These are phyloP conservation scores for Claviceps arundinis DNA, from an alignment of 2,329 filamentous ascomycete genomes.

Conservation along the genomic window DNA sequence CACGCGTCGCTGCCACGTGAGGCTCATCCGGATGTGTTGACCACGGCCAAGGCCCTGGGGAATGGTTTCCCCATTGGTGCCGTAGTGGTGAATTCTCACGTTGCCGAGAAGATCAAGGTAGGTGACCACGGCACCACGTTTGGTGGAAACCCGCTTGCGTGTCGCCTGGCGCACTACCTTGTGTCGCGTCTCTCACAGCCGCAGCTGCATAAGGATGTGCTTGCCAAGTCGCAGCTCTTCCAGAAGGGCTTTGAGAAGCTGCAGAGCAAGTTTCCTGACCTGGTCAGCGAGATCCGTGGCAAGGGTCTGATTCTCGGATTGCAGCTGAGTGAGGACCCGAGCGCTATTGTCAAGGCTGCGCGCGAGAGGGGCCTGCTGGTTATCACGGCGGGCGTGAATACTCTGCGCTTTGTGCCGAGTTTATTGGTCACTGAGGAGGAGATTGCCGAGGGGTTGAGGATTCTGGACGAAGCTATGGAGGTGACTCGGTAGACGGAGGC, in stretches of 20 bases:
- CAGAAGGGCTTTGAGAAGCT: slow-evolving; percentile 33
- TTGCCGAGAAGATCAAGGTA: slow-evolving; percentile 28
- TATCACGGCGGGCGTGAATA: slow-evolving; percentile 89
- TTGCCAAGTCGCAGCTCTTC: slow-evolving; percentile 47
- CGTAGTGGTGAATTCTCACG: slow-evolving; percentile 27
- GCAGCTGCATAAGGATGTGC: slow-evolving; percentile 55
- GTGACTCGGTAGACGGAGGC: slow-evolving; percentile 20
- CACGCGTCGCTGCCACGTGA: slow-evolving; percentile 60
- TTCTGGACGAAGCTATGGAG: slow-evolving; percentile 55
- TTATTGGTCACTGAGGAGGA: slow-evolving; percentile 68
- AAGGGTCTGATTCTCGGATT: slow-evolving; percentile 76
- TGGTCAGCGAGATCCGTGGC: slow-evolving; percentile 70
- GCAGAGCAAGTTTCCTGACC: slow-evolving; percentile 41
- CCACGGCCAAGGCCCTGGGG: slow-evolving; percentile 87
- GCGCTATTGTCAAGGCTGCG: slow-evolving; percentile 67
- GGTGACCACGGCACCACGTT: slow-evolving; percentile 93
- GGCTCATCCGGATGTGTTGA: slow-evolving; percentile 87
- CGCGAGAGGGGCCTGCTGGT: slow-evolving; percentile 77
- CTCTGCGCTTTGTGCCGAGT: slow-evolving; percentile 80
- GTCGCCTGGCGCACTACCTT: slow-evolving; percentile 74
- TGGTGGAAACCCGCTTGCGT: slow-evolving; percentile 80
- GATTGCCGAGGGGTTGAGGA: slow-evolving; percentile 63
- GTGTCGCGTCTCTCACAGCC: slow-evolving; percentile 62
- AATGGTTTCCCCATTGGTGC: slow-evolving; percentile 95
- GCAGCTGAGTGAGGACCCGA: slow-evolving; percentile 64